phyloP scores from a whole-genome alignment of 805 yeast species.

The Aciculoconidium aculeatum region DNA sequence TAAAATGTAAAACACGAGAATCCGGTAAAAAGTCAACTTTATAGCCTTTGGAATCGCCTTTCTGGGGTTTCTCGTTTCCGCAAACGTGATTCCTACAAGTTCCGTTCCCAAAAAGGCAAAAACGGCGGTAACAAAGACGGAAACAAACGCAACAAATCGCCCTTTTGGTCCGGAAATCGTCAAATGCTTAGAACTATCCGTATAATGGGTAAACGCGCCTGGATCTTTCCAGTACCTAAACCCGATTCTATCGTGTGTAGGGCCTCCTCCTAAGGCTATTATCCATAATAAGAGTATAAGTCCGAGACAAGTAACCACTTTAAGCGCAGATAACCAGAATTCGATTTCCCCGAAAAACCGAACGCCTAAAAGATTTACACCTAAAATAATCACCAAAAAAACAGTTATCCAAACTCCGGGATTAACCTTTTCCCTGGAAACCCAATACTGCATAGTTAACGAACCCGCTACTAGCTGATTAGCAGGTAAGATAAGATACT shows the following conservation, averaged over 20 bases:
- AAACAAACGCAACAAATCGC: constrained; percentile 53
- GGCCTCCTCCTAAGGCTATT: constrained; percentile 75
- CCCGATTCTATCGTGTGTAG: constrained; percentile 66
- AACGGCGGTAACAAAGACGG: constrained; percentile 60
- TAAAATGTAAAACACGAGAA: constrained; percentile 55
- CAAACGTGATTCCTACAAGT: constrained; percentile 65
- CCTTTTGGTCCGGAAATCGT: constrained; percentile 42
- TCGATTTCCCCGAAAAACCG: constrained; percentile 28
- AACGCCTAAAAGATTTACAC: constrained; percentile 44
- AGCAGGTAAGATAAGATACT: constrained; percentile 52
- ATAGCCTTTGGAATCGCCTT: constrained; percentile 66
- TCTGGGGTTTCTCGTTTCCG: constrained; percentile 64
- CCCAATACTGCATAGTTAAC: constrained; percentile 51
- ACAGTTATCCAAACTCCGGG: constrained; percentile 57
- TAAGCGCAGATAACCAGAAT: constrained; percentile 59
- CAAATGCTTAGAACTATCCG: constrained; percentile 34
- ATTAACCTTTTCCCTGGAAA: constrained; percentile 37
- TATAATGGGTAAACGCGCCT: constrained; percentile 52
- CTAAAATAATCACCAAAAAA: constrained; percentile 35
- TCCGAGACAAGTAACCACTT: constrained; percentile 62
- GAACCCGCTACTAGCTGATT: constrained; percentile 62
- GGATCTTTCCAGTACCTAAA: constrained; percentile 68
- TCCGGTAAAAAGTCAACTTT: constrained; percentile 60
- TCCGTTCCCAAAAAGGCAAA: constrained; percentile 72
- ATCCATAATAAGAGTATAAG: constrained; percentile 57